Base-by-base conservation (phyloP, 1,284 basidiomycete species). In the Cutaneotrichosporon daszewskae region DNA sequence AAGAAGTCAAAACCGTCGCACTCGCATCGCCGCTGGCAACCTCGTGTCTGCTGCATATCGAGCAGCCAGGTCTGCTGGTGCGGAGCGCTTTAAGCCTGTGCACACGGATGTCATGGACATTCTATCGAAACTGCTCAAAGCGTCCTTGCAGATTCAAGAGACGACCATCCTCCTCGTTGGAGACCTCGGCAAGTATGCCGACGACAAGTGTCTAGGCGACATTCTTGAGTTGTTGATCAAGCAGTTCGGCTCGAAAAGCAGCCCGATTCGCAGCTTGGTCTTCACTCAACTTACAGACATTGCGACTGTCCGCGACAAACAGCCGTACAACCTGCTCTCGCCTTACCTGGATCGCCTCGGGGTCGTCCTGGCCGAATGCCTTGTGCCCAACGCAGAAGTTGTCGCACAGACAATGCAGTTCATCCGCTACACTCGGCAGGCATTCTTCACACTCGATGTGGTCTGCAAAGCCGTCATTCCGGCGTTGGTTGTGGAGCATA, bases 261-360 rank as follows among this genome's bases (percentile, higher is more conserved):
- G 79, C 3, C 75, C 86, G 1, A 56, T 90, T 13, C 80, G 78
- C 58, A 83, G 83, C 23, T 73, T 79, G 6, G 84, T 85, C 1
- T 81, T 78, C 49, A 76, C 79, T 58, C 83, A 90, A 85, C 73
- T 90, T 17, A 65, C 79, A 6, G 74, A 54, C 33, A 45, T 66
- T 8, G 47, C 60, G 6, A 45, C 47, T 19, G 38, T 56, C 84
- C 29, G 77, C 53, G 75, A 78, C 32, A 87, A 85, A 58, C 74
- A 80, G 1, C 77, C 82, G 0, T 87, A 87, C 59, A 76, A 76
- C 9, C 73, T 91, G 26, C 62, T 88, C 9, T 77, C 78, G 3
- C 85, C 87, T 0, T 82, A 83, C 62, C 72, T 89, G 49, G 75
- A 80, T 23, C 74, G 77, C 22, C 76, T 92, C 41, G 81, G 84